phyloP scores from a whole-genome alignment of 768 basidiomycete species.

The Mycena galericulata region DNA sequence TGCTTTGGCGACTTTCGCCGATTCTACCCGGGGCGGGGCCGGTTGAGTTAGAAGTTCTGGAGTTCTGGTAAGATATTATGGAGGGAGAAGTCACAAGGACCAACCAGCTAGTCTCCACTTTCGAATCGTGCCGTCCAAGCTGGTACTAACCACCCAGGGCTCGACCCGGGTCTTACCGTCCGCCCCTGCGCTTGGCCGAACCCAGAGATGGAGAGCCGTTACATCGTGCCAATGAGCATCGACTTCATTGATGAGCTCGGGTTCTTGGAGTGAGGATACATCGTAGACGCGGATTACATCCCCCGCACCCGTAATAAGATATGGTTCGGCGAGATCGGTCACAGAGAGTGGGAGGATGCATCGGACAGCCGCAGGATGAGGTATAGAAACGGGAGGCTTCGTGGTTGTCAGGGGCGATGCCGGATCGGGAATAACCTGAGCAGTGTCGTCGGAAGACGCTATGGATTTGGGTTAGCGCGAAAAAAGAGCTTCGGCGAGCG shows the following conservation, averaged over 20 bases:
- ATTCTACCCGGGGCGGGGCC: slow-evolving; percentile 24
- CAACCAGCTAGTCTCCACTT: slow-evolving; percentile 84
- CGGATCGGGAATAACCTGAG: slow-evolving; percentile 68
- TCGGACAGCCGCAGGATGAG: slow-evolving; percentile 75
- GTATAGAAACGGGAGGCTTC: slow-evolving; percentile 63
- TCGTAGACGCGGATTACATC: slow-evolving; percentile 88
- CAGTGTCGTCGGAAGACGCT: slow-evolving; percentile 94
- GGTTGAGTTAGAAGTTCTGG: slow-evolving; percentile 56
- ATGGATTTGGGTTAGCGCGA: slow-evolving; percentile 1
- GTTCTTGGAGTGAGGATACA: slow-evolving; percentile 73
- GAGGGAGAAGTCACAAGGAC: slow-evolving; percentile 19
- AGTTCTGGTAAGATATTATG: neutral
- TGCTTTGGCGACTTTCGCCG: slow-evolving; percentile 24
- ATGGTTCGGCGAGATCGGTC: slow-evolving; percentile 75
- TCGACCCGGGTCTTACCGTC: slow-evolving; percentile 67
- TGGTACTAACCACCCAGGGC: slow-evolving; percentile 85
- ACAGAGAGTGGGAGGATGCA: slow-evolving; percentile 77
- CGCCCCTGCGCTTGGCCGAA: slow-evolving; percentile 57
- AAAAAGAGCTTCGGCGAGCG: neutral
- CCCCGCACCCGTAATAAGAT: slow-evolving; percentile 85
- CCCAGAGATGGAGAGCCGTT: slow-evolving; percentile 80
- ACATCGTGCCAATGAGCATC: slow-evolving; percentile 96
- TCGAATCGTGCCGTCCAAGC: slow-evolving; percentile 89
- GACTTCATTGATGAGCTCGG: slow-evolving; percentile 76
- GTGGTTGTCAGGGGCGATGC: slow-evolving; percentile 26